Conservation (phyloP, 2,329 filamentous ascomycete species). For the Colletotrichum tamarilloi region DNA sequence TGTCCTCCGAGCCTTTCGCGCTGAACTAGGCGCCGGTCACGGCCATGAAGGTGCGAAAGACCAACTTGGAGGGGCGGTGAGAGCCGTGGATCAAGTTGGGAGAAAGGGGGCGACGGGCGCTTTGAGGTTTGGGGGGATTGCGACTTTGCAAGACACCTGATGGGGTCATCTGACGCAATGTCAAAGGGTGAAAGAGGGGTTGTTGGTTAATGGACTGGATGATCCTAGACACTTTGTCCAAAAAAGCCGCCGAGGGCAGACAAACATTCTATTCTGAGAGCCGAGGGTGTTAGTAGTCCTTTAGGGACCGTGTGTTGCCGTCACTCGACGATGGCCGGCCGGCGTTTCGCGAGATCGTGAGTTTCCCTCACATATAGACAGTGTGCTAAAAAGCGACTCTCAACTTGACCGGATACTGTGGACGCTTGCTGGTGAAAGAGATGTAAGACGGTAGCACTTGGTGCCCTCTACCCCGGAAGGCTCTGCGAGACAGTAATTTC, state of each 20-base stretch:
- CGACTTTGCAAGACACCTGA: slow-evolving; percentile 24
- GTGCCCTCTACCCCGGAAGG: not conserved
- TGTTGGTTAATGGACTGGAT: not conserved
- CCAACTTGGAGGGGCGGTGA: slow-evolving; percentile 15
- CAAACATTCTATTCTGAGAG: not conserved
- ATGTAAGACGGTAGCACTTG: not conserved
- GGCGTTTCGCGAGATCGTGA: not conserved
- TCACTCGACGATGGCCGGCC: slow-evolving; percentile 16
- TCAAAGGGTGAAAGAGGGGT: not conserved
- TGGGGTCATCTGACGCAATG: slow-evolving; percentile 25
- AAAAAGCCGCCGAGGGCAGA: not conserved
- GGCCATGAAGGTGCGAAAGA: slow-evolving; percentile 20
- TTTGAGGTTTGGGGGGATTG: slow-evolving; percentile 10
- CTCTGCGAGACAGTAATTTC: not conserved
- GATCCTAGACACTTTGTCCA: not conserved
- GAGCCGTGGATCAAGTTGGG: slow-evolving; percentile 8
- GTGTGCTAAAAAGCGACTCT: not conserved
- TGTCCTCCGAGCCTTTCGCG: not conserved
- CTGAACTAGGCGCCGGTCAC: slow-evolving; percentile 25
- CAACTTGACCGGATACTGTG: not conserved
- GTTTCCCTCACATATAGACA: not conserved
- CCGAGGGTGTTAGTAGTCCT: not conserved
- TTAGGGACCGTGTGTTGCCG: not conserved
- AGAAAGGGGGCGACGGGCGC: slow-evolving; percentile 5
- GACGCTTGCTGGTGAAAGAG: not conserved